A percentile compares a stretch with the other conserved stretches of the same genome.
phyloP scores from a whole-genome alignment of 2,329 filamentous ascomycete species.

The Colletotrichum scovillei region DNA sequence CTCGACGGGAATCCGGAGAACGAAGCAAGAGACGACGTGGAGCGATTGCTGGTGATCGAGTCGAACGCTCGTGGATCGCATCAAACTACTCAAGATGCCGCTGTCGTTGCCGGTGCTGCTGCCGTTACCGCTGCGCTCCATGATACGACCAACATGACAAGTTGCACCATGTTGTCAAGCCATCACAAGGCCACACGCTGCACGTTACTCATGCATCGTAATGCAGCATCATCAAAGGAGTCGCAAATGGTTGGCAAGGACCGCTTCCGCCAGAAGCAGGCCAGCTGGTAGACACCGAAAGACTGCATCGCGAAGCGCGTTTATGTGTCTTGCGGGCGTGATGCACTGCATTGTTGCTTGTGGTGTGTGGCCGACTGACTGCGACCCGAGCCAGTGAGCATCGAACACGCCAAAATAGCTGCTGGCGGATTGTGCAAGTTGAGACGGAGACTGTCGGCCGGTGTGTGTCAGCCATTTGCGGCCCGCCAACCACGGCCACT shows the following conservation, averaged over 20 bases:
- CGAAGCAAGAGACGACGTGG: background rate
- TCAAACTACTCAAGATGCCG: background rate
- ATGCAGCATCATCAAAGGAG: slow-evolving; percentile 26
- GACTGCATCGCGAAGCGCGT: slow-evolving; percentile 22
- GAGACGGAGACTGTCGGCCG: slow-evolving; percentile 6
- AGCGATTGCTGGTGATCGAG: slow-evolving; percentile 2
- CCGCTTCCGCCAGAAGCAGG: slow-evolving; percentile 15
- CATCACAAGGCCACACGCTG: slow-evolving; percentile 22
- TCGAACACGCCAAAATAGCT: slow-evolving; percentile 22
- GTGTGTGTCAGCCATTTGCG: slow-evolving; percentile 22
- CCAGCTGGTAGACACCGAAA: slow-evolving; percentile 2
- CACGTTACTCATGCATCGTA: slow-evolving; percentile 33
- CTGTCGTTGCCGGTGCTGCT: background rate
- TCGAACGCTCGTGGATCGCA: background rate
- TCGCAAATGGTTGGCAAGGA: slow-evolving; percentile 31
- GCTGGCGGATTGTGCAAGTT: slow-evolving; percentile 8
- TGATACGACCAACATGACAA: slow-evolving; percentile 14
- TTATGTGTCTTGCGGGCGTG: slow-evolving; percentile 3
- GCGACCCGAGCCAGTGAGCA: slow-evolving; percentile 11
- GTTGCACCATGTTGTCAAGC: slow-evolving; percentile 13
- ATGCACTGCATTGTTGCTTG: background rate
- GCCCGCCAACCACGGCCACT: background rate
- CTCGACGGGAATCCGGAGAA: background rate
- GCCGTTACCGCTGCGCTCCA: background rate
- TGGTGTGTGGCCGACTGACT: slow-evolving; percentile 11